Conservation (phyloP, 441 rosid genomes). For the Capsella rubella region DNA sequence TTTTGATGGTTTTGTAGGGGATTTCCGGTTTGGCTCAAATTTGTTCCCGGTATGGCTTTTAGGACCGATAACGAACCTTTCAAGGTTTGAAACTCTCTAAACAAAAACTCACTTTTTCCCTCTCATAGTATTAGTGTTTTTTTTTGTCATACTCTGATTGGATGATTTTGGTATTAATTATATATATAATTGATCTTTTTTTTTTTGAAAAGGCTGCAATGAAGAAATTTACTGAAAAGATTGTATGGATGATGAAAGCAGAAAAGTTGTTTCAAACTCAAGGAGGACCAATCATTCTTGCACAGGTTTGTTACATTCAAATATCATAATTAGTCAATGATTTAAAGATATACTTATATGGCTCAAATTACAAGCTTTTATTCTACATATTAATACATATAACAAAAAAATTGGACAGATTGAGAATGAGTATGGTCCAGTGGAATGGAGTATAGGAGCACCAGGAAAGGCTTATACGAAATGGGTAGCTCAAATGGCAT, state of each 20-base stretch:
- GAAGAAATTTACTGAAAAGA: slow-evolving; percentile 71
- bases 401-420: slow-evolving; percentile 48
- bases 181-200: too few relatives aligned
- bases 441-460: slow-evolving; percentile 67
- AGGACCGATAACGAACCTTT: slow-evolving; percentile 70
- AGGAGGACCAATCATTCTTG: slow-evolving; percentile 79
- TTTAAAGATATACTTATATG: background rate
- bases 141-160: background rate
- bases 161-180: background rate
- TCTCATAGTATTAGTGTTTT: background rate
- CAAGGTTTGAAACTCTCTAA: slow-evolving; percentile 53
- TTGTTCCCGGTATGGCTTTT: slow-evolving; percentile 60
- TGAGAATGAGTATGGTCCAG: slow-evolving; percentile 73
- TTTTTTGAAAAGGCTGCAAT: slow-evolving; percentile 58
- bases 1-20: slow-evolving; percentile 51
- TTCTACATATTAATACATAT: background rate
- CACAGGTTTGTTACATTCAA: slow-evolving; percentile 57
- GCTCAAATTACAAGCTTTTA: background rate
- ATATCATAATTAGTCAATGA: slow-evolving; percentile 24
- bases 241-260: slow-evolving; percentile 75
- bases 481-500: slow-evolving; percentile 77
- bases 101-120: background rate
- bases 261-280: slow-evolving; percentile 64
- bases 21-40: slow-evolving; percentile 78
- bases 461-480: slow-evolving; percentile 62